Conservation (phyloP, 2,329 filamentous ascomycete species). For the Xylaria sp. region DNA sequence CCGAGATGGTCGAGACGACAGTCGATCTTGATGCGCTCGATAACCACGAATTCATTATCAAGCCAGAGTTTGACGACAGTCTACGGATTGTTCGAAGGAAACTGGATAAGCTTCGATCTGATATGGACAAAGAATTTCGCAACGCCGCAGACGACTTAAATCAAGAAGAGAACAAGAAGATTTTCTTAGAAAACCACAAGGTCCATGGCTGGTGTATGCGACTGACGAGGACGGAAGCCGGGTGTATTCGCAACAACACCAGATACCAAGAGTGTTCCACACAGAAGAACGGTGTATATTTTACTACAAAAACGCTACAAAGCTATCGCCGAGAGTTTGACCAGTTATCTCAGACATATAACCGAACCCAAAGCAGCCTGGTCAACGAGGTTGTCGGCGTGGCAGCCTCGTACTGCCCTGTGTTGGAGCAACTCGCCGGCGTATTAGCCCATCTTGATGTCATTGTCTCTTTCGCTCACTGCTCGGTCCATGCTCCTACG, state of each 20-base stretch:
- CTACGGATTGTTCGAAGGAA: slow-evolving; percentile 90
- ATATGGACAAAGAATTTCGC: slow-evolving; percentile 85
- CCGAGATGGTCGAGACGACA: slow-evolving; percentile 98
- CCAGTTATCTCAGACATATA: slow-evolving; percentile 93
- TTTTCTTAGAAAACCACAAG: slow-evolving; percentile 95
- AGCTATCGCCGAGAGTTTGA: slow-evolving; percentile 89
- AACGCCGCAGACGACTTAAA: slow-evolving; percentile 81
- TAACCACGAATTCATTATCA: slow-evolving; percentile 98
- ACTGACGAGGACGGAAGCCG: slow-evolving; percentile 88
- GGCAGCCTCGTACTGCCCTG: slow-evolving; percentile 92
- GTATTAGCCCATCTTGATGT: slow-evolving; percentile 95
- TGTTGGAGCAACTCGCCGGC: slow-evolving; percentile 87
- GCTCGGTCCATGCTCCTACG: slow-evolving; percentile 89
- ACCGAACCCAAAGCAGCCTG: slow-evolving; percentile 89
- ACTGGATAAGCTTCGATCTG: slow-evolving; percentile 82
- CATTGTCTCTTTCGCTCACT: slow-evolving; percentile 91
- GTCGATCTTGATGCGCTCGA: slow-evolving; percentile 95
- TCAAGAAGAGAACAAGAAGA: slow-evolving; percentile 97
- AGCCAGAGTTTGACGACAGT: slow-evolving; percentile 94
- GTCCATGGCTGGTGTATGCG: slow-evolving; percentile 98
- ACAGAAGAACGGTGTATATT: slow-evolving; percentile 98
- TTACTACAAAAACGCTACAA: slow-evolving; percentile 86
- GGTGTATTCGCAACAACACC: slow-evolving; percentile 90
- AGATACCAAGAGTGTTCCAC: slow-evolving; percentile 95
- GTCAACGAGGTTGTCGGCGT: slow-evolving; percentile 94